A percentile compares a stretch with the other conserved stretches of the same genome.
Evolutionary conservation across 176 grass and related monocot genomes (phyloP).

Genomic region (Calamus simplicifolius): DNA sequence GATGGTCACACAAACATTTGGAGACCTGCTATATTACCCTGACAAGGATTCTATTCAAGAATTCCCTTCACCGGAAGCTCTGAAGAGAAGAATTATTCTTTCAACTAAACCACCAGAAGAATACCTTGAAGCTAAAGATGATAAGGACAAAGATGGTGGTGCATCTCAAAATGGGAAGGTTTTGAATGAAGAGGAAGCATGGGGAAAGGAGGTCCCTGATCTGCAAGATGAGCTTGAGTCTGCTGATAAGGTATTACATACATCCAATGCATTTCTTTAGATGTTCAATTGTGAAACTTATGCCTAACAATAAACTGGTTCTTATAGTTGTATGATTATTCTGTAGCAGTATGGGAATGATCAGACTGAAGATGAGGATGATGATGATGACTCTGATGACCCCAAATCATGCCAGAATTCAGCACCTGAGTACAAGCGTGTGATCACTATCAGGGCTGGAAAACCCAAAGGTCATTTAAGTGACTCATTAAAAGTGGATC

Average conservation of each 20-base stretch:
- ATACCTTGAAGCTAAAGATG: constrained; percentile 68
- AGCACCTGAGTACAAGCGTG: constrained; percentile 3
- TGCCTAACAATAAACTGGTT: too few species aligned
- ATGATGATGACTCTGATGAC: constrained; percentile 16
- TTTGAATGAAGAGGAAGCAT: constrained; percentile 24
- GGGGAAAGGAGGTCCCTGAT: constrained; percentile 57
- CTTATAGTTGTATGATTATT: too few species aligned
- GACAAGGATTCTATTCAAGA: constrained; percentile 71
- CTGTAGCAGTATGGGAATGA: constrained; percentile 23
- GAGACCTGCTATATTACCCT: constrained; percentile 80
- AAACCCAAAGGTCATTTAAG: constrained; percentile 9
- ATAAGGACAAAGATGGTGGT: constrained; percentile 23
- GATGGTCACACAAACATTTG: constrained; percentile 88
- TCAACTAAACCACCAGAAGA: constrained; percentile 95
- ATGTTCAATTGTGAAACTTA: too few species aligned
- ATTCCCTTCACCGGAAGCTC: constrained; percentile 80
- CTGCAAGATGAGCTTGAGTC: constrained; percentile 2
- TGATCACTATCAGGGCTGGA: constrained; percentile 11
- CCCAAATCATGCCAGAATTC: neutral
- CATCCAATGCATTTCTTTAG: neutral
- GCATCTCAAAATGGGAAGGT: neutral
- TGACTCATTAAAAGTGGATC: constrained; percentile 8
- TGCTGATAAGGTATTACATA: constrained; percentile 12
- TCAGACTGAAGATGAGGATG: constrained; percentile 1
- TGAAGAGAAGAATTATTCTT: constrained; percentile 65